Percentiles rank a stretch among this genome's conserved stretches.
These are phyloP conservation scores for Setomelanomma holmii DNA, from an alignment of 2,329 filamentous ascomycete species.

Conservation along the genomic window DNA sequence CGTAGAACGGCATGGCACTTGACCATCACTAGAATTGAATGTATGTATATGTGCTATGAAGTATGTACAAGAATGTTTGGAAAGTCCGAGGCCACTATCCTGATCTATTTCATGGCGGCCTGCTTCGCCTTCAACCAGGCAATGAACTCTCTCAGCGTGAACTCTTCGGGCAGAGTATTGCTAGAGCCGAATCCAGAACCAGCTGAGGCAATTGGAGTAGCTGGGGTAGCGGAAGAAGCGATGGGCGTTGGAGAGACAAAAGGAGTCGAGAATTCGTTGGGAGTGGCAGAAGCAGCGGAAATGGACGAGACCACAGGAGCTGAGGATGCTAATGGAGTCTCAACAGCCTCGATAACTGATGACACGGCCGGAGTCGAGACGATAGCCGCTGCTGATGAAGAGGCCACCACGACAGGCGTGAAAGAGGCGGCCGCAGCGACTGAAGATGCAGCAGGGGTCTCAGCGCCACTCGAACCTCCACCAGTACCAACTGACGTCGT, in stretches of 20 bases:
- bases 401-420: not conserved
- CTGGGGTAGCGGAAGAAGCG: constrained; percentile 12
- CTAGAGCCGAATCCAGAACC: constrained; percentile 18
- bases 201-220: not conserved
- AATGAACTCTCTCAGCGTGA: constrained; percentile 37
- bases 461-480: constrained; percentile 14
- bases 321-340: constrained; percentile 7
- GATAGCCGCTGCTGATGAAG: constrained; percentile 1
- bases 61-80: not conserved
- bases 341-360: constrained; percentile 4
- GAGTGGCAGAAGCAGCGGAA: constrained; percentile 11
- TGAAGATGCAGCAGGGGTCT: constrained; percentile 14
- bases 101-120: constrained; percentile 9
- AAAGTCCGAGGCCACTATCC: not conserved
- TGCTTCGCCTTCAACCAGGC: constrained; percentile 35
- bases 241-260: not conserved
- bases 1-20: too few relatives aligned
- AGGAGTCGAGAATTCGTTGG: constrained; percentile 4
- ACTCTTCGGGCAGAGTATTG: constrained; percentile 27
- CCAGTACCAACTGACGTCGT: constrained; percentile 37
- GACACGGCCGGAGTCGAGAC: not conserved
- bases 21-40: too few relatives aligned
- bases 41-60: constrained; percentile 21
- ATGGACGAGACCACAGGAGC: constrained; percentile 11
- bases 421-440: constrained; percentile 13